These are phyloP conservation scores for Phialemoniopsis sp. DNA, from an alignment of 2,329 filamentous ascomycete genomes.

Conservation along the genomic window DNA sequence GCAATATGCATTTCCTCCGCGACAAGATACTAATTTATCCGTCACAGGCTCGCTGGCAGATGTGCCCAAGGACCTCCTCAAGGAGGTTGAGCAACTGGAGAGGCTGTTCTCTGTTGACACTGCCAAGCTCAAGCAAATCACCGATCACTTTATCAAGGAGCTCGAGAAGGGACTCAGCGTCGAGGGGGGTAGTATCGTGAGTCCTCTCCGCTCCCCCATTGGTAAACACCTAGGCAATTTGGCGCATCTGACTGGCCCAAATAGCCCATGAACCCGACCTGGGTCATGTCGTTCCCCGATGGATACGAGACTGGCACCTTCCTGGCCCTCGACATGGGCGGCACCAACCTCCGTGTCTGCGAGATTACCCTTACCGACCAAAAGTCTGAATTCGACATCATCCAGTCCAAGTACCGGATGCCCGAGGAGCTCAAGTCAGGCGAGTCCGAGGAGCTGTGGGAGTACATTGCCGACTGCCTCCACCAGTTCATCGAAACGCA, in stretches of 20 bases:
- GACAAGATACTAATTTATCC: constrained; percentile 1
- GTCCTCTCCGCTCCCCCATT: constrained; percentile 28
- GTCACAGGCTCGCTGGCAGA: constrained; percentile 82
- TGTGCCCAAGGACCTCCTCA: constrained; percentile 77
- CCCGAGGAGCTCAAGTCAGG: constrained; percentile 89
- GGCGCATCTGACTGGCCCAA: too few species aligned
- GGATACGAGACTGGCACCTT: constrained; percentile 85
- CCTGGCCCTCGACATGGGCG: constrained; percentile 91
- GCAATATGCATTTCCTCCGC: neutral
- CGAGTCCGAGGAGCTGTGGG: constrained; percentile 82
- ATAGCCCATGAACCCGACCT: constrained; percentile 95
- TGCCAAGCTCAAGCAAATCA: constrained; percentile 83
- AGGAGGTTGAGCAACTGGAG: constrained; percentile 80
- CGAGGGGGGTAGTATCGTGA: constrained; percentile 88
- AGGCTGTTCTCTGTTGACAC: constrained; percentile 75
- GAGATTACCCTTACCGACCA: constrained; percentile 85
- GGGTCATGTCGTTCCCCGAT: constrained; percentile 87
- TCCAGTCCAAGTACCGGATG: constrained; percentile 94
- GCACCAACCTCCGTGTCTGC: constrained; percentile 92
- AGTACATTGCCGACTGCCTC: constrained; percentile 89
- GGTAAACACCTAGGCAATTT: too few species aligned
- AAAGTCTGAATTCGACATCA: constrained; percentile 88
- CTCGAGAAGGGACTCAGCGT: constrained; percentile 81
- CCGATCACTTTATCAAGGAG: constrained; percentile 83
- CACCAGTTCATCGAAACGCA: constrained; percentile 87